phyloP scores from a whole-genome alignment of 768 basidiomycete genomes.

The Lentinus tigrinus region DNA sequence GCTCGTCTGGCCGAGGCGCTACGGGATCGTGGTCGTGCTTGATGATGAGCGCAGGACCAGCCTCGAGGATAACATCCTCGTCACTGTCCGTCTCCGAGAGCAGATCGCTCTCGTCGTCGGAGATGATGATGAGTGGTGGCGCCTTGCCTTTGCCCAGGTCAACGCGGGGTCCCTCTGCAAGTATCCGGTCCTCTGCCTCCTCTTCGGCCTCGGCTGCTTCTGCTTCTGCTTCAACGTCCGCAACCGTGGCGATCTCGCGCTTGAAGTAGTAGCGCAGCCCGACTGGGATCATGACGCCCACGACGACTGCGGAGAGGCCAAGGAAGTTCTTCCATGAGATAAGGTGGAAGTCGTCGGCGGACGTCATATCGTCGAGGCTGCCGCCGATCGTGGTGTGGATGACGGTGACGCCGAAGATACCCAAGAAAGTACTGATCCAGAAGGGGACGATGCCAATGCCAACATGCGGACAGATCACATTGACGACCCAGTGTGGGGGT shows the following conservation, averaged over 20 bases:
- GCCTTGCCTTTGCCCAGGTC: conserved; percentile 41
- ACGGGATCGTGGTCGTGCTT: conserved; percentile 28
- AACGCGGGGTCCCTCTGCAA: conserved; percentile 57
- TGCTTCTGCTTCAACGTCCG: conserved; percentile 35
- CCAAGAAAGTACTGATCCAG: conserved; percentile 88
- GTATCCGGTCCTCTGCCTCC: conserved; percentile 41
- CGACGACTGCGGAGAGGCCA: conserved; percentile 77
- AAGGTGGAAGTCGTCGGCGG: conserved; percentile 88
- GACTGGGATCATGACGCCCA: conserved; percentile 93
- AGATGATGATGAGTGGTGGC: conserved; percentile 30
- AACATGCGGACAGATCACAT: conserved; percentile 88
- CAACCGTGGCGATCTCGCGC: conserved; percentile 48
- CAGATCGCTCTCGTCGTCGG: conserved; percentile 33
- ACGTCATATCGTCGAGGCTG: conserved; percentile 93
- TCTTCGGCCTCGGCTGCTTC: conserved; percentile 32
- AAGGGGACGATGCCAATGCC: conserved; percentile 84
- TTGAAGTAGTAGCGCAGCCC: conserved; percentile 83
- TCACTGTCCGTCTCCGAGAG: conserved; percentile 25
- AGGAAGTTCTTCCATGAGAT: conserved; percentile 92
- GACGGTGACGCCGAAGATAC: conserved; percentile 85
- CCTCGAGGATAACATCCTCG: conserved; percentile 72
- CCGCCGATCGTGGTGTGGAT: conserved; percentile 96
- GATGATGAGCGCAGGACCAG: conserved; percentile 61
- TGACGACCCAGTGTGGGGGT: conserved; percentile 96
- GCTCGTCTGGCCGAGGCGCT: conserved; percentile 3